phyloP scores from a whole-genome alignment of 148 eudicot species.

The Arctostaphylos glauca region DNA sequence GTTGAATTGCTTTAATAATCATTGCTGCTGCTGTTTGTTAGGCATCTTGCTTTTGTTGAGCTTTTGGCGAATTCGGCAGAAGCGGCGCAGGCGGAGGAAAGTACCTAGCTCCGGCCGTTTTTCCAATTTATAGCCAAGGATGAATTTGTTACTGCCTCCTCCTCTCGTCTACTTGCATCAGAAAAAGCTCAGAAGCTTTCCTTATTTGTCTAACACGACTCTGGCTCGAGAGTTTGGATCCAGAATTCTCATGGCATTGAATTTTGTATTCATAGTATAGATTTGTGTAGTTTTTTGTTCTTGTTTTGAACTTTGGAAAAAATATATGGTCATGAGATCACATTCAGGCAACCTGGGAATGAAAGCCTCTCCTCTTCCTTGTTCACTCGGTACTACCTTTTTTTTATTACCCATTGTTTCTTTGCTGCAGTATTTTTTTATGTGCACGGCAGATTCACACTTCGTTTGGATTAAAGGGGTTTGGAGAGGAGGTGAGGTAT shows the following conservation, averaged over 20 bases:
- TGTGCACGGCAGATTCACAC: too few relatives aligned
- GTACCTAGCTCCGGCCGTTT: conserved; percentile 63
- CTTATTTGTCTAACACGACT: neutral
- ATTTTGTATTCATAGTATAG: conserved; percentile 23
- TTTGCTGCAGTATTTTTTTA: too few relatives aligned
- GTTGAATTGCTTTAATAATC: neutral
- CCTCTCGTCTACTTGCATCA: neutral
- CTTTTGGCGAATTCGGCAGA: conserved; percentile 85
- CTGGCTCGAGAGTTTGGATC: neutral
- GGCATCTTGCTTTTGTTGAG: conserved; percentile 69
- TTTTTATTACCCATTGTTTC: neutral
- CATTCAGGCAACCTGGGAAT: neutral
- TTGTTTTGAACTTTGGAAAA: neutral
- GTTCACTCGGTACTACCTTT: neutral
- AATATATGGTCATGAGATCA: conserved; percentile 4
- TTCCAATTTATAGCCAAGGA: conserved; percentile 32
- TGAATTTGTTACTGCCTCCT: neutral
- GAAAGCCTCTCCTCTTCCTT: neutral
- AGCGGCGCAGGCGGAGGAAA: conserved; percentile 69
- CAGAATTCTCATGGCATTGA: neutral
- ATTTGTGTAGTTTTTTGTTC: conserved; percentile 25
- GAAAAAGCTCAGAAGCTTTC: conserved; percentile 3
- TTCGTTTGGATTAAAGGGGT: too few relatives aligned
- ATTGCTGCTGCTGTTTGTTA: conserved; percentile 21
- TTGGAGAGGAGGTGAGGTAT: too few relatives aligned